These are phyloP conservation scores for Wickerhamomyces kurtzmanii DNA, from an alignment of 805 yeast species.

Conservation along the genomic window DNA sequence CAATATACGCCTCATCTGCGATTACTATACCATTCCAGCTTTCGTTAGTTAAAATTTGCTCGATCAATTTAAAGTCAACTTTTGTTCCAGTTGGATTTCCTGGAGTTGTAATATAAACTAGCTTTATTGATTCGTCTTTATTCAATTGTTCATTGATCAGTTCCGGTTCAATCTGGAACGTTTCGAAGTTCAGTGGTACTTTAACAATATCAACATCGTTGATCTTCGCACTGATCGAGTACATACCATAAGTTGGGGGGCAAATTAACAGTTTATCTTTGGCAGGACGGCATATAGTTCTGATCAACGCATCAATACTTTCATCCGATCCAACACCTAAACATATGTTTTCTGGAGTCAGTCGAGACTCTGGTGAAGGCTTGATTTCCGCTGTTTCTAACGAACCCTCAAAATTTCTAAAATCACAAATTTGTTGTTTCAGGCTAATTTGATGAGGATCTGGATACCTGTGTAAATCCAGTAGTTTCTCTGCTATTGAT, in stretches of 20 bases:
- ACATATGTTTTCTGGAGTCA: constrained; percentile 65
- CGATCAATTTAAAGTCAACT: constrained; percentile 38
- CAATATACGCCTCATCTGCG: constrained; percentile 93
- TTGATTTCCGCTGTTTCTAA: too few relatives aligned
- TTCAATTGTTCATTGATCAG: constrained; percentile 40
- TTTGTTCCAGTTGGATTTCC: constrained; percentile 90
- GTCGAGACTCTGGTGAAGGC: constrained; percentile 14
- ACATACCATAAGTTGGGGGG: constrained; percentile 99
- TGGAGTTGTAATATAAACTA: constrained; percentile 85
- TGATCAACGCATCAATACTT: constrained; percentile 77
- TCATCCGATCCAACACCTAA: constrained; percentile 98
- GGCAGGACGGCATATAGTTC: constrained; percentile 80
- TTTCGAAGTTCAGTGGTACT: constrained; percentile 61
- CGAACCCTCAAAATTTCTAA: constrained; percentile 47
- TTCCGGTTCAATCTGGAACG: constrained; percentile 55
- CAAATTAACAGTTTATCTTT: constrained; percentile 73
- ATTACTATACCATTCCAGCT: constrained; percentile 72
- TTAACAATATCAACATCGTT: constrained; percentile 75
- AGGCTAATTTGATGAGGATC: constrained; percentile 88
- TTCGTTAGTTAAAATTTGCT: constrained; percentile 32
- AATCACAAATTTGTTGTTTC: constrained; percentile 60
- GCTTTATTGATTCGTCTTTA: constrained; percentile 54
- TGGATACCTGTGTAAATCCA: constrained; percentile 83
- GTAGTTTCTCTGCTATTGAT: constrained; percentile 30
- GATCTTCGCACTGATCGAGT: constrained; percentile 79